Conservation (phyloP, 108 stramenopile genomes). For the Skeletonema marinoi region DNA sequence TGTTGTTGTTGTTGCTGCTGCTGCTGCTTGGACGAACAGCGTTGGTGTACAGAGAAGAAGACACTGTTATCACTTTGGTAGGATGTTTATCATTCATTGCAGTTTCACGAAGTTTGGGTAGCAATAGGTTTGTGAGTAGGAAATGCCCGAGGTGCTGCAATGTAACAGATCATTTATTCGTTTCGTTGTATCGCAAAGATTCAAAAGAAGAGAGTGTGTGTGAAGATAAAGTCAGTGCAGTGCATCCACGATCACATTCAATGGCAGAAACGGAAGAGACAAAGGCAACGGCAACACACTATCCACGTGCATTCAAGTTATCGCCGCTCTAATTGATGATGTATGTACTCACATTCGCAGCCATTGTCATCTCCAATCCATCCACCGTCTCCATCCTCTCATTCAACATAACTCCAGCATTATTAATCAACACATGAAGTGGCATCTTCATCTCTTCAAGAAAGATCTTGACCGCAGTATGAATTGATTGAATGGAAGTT, state of each 20-base stretch:
- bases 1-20: slow-evolving; percentile 32
- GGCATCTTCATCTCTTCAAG: slow-evolving; percentile 15
- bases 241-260: not conserved
- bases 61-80: slow-evolving; percentile 40
- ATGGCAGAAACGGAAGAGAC: no score
- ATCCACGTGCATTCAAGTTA: no score
- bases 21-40: slow-evolving; percentile 19
- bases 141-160: slow-evolving; percentile 82
- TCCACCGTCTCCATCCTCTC: slow-evolving; percentile 53
- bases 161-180: no score
- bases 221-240: not conserved
- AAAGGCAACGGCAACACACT: no score
- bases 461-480: slow-evolving; percentile 33
- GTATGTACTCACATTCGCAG: slow-evolving; percentile 77
- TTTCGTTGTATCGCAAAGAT: no score
- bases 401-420: slow-evolving; percentile 89
- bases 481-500: slow-evolving; percentile 56
- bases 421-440: slow-evolving; percentile 78
- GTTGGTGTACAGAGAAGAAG: slow-evolving; percentile 32
- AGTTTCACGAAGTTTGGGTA: slow-evolving; percentile 49
- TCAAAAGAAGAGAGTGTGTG: not conserved
- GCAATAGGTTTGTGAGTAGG: slow-evolving; percentile 66
- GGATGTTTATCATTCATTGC: slow-evolving; percentile 20
- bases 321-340: no score
- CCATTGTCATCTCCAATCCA: slow-evolving; percentile 81